Conservation (phyloP, 1,284 basidiomycete genomes). For the Cutaneotrichosporon cyanovorans region DNA sequence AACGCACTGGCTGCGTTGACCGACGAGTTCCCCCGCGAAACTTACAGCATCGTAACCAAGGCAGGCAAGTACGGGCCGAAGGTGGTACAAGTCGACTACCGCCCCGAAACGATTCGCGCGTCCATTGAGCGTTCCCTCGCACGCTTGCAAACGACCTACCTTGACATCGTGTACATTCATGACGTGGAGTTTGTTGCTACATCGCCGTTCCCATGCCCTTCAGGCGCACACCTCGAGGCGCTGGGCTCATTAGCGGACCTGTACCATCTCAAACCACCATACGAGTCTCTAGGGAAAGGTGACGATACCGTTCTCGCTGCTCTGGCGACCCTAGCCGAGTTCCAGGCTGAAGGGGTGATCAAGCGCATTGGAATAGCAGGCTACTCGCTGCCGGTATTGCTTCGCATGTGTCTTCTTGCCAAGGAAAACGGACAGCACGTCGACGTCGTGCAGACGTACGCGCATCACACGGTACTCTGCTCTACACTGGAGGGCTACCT, state of each 20-base stretch:
- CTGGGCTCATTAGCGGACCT: conserved; percentile 35
- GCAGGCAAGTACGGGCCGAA: conserved; percentile 73
- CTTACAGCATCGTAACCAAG: conserved; percentile 86
- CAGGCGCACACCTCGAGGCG: conserved; percentile 50
- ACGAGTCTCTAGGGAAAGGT: conserved; percentile 54
- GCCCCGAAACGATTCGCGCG: conserved; percentile 59
- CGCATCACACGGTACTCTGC: conserved; percentile 81
- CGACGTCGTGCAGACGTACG: conserved; percentile 76
- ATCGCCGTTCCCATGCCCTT: conserved; percentile 45
- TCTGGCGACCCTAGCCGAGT: conserved; percentile 59
- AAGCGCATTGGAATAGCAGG: conserved; percentile 74
- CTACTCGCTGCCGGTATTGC: conserved; percentile 79
- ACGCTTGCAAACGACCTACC: conserved; percentile 69
- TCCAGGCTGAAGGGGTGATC: conserved; percentile 73
- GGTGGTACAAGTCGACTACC: conserved; percentile 63
- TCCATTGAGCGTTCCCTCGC: conserved; percentile 65
- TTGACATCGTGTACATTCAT: conserved; percentile 83
- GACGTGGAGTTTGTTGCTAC: conserved; percentile 82
- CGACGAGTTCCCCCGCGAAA: conserved; percentile 66
- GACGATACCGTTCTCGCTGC: conserved; percentile 73
- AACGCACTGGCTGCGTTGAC: conserved; percentile 59
- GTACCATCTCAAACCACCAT: conserved; percentile 13
- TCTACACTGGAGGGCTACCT: conserved; percentile 58
- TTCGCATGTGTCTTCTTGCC: conserved; percentile 73
- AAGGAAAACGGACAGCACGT: conserved; percentile 53